These are phyloP conservation scores for Staphylotrichum tortipilum DNA, from an alignment of 495 filamentous ascomycete species.

Conservation along the genomic window DNA sequence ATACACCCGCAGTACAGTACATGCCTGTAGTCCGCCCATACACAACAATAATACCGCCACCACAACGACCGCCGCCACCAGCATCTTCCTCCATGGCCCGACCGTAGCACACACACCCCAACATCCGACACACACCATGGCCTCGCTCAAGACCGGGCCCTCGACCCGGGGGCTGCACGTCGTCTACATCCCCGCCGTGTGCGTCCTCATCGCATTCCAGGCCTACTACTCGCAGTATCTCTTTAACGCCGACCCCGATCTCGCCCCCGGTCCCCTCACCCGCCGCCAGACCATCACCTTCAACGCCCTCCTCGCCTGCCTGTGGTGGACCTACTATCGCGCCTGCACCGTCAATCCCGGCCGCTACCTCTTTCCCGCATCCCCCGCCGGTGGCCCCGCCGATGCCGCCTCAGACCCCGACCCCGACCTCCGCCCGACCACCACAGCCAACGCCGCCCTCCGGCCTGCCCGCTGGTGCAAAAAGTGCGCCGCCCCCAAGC, in stretches of 20 bases:
- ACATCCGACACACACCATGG: conserved; percentile 13
- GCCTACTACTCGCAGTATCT: conserved; percentile 78
- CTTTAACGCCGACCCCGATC: conserved; percentile 50
- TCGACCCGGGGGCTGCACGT: conserved; percentile 26
- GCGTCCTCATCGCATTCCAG: conserved; percentile 62
- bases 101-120: no score
- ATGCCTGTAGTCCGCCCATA: no score
- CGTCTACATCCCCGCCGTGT: conserved; percentile 61
- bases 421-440: conserved; percentile 10
- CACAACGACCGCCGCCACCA: no score
- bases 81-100: conserved; percentile 12
- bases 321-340: conserved; percentile 73
- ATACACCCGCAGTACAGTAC: no score
- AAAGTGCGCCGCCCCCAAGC: conserved; percentile 76
- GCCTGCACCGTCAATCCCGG: conserved; percentile 76
- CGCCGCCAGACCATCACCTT: conserved; percentile 54
- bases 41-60: no score
- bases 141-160: conserved; percentile 21
- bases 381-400: conserved; percentile 5
- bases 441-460: conserved; percentile 1
- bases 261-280: conserved; percentile 61
- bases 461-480: conserved; percentile 61
- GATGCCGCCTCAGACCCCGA: conserved; percentile 2
- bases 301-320: conserved; percentile 61
- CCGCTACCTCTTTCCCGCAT: conserved; percentile 34